phyloP scores from a whole-genome alignment of 305 asterid genomes.

The Fraxinus dipetala region DNA sequence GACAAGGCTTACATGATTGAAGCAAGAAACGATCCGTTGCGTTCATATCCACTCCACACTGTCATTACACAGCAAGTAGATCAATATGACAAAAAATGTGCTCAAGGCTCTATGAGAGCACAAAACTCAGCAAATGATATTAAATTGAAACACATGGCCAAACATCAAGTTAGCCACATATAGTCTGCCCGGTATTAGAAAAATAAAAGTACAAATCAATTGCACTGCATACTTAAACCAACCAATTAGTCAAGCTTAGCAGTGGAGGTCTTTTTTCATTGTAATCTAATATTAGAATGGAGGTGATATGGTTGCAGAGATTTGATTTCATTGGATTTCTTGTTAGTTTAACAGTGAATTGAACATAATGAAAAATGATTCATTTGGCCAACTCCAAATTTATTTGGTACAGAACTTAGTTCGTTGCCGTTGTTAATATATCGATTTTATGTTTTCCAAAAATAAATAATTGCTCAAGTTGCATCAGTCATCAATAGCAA shows the following conservation, averaged over 20 bases:
- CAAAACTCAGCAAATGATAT: not conserved
- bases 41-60: conserved; percentile 75
- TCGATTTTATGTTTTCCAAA: not conserved
- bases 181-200: not conserved
- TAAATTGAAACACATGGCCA: not conserved
- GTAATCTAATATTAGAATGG: not conserved
- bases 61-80: conserved; percentile 26
- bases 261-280: not conserved
- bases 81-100: not conserved
- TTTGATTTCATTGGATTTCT: not conserved
- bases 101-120: not conserved
- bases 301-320: not conserved
- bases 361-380: not conserved
- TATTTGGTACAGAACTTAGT: not conserved
- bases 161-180: conserved; percentile 11
- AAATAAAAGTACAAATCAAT: not conserved
- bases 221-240: conserved; percentile 1
- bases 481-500: not conserved
- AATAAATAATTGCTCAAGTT: not conserved
- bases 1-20: conserved; percentile 68
- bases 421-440: not conserved
- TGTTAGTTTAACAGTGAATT: not conserved
- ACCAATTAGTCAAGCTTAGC: not conserved
- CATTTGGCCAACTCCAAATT: not conserved
- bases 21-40: conserved; percentile 63